phyloP scores from a whole-genome alignment of 345 rosid species.

The Pistacia vera region DNA sequence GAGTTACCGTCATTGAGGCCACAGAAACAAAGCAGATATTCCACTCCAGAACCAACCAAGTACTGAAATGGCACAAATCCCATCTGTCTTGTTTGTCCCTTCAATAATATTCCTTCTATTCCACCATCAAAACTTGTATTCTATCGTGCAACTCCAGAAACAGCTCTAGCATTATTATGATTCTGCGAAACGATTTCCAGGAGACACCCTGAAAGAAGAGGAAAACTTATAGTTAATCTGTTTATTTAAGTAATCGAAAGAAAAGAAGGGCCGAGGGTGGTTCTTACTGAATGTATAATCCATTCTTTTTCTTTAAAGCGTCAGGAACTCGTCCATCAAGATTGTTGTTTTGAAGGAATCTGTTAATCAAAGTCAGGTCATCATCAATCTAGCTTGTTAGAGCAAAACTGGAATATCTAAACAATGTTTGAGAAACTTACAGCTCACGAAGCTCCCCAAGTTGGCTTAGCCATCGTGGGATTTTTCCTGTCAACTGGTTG shows the following conservation, averaged over 20 bases:
- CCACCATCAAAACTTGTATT: background rate
- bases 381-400: slow-evolving; percentile 12
- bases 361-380: slow-evolving; percentile 35
- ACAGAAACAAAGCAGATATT: background rate
- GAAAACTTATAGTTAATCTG: background rate
- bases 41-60: slow-evolving; percentile 5
- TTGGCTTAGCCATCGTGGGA: slow-evolving; percentile 64
- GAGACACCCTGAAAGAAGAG: slow-evolving; percentile 52
- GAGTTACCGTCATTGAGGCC: background rate
- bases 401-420: background rate
- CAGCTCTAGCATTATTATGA: slow-evolving; percentile 22
- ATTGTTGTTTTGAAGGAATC: slow-evolving; percentile 70
- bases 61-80: slow-evolving; percentile 2
- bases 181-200: slow-evolving; percentile 39
- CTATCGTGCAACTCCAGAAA: background rate
- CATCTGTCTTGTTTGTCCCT: no score
- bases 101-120: no score
- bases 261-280: background rate
- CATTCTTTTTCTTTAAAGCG: slow-evolving; percentile 37
- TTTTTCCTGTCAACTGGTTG: slow-evolving; percentile 61
- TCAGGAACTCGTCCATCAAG: slow-evolving; percentile 62
- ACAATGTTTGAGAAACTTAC: slow-evolving; percentile 38
- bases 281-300: slow-evolving; percentile 61
- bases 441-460: slow-evolving; percentile 53
- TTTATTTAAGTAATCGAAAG: background rate